These are phyloP conservation scores for Theileria luwenshuni DNA, from an alignment of 169 alveolate species.

Conservation along the genomic window DNA sequence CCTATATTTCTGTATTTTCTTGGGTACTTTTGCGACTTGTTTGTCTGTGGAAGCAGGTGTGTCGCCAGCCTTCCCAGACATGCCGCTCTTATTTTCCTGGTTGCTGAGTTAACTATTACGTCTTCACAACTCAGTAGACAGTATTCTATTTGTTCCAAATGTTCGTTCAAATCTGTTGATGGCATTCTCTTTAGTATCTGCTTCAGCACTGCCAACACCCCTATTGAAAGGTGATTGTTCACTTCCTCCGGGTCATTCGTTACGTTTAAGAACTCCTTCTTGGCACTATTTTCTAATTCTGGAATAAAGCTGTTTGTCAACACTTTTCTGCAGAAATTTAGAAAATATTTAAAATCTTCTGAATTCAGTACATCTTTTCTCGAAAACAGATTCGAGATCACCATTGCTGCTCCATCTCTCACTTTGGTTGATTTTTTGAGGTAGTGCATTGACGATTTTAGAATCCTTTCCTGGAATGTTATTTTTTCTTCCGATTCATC, in stretches of 20 bases:
- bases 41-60: slow-evolving; percentile 41
- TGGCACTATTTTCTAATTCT: background rate
- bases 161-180: slow-evolving; percentile 5
- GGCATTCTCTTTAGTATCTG: slow-evolving; percentile 56
- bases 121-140: slow-evolving; percentile 15
- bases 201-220: slow-evolving; percentile 43
- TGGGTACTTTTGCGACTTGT: slow-evolving; percentile 27
- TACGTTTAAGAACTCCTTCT: background rate
- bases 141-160: slow-evolving; percentile 8
- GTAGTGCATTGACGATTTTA: slow-evolving; percentile 29
- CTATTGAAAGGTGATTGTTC: slow-evolving; percentile 47
- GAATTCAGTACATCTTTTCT: slow-evolving; percentile 37
- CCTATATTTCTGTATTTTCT: slow-evolving; percentile 11
- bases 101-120: slow-evolving; percentile 17
- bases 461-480: slow-evolving; percentile 30
- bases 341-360: slow-evolving; percentile 11
- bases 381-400: slow-evolving; percentile 39
- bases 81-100: slow-evolving; percentile 39
- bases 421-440: slow-evolving; percentile 37
- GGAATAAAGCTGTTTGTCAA: background rate
- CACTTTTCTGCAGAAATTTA: slow-evolving; percentile 8
- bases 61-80: slow-evolving; percentile 58
- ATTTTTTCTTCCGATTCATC: slow-evolving; percentile 9
- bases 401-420: slow-evolving; percentile 57
- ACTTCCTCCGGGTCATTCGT: background rate